phyloP scores from a whole-genome alignment of 345 rosid species.

The Melaleuca alternifolia region DNA sequence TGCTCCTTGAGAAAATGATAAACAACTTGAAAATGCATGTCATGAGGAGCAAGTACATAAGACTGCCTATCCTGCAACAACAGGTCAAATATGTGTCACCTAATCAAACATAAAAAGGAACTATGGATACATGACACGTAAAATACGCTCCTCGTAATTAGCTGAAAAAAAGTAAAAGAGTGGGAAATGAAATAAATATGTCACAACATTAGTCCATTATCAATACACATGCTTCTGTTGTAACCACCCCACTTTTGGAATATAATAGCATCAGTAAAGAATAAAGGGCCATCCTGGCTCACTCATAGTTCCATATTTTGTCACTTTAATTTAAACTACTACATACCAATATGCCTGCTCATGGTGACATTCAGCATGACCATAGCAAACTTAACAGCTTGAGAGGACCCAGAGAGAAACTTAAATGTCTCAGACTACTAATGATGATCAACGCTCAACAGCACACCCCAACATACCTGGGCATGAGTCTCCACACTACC shows the following conservation, averaged over 20 bases:
- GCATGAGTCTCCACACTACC: conserved; percentile 76
- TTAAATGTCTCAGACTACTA: neutral
- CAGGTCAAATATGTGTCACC: neutral
- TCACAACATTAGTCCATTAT: neutral
- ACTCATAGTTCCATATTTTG: neutral
- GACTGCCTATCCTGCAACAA: conserved; percentile 65
- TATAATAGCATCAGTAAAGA: neutral
- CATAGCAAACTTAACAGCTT: neutral
- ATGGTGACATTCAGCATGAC: neutral
- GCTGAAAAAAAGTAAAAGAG: neutral
- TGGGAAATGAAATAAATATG: neutral
- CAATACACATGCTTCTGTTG: neutral
- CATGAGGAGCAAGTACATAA: conserved; percentile 59
- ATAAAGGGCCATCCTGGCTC: neutral
- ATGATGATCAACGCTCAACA: neutral
- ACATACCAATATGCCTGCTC: neutral
- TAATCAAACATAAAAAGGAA: neutral
- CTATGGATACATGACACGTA: neutral
- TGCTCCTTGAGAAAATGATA: conserved; percentile 68
- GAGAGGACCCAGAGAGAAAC: neutral
- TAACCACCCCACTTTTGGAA: neutral
- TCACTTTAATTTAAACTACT: neutral
- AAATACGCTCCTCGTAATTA: neutral
- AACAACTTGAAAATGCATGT: conserved; percentile 61
- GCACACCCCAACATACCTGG: conserved; percentile 30